A percentile compares a stretch with the other conserved stretches of the same genome.
Conservation (phyloP, 306 rosid genomes). For the Acacia melanoxylon region DNA sequence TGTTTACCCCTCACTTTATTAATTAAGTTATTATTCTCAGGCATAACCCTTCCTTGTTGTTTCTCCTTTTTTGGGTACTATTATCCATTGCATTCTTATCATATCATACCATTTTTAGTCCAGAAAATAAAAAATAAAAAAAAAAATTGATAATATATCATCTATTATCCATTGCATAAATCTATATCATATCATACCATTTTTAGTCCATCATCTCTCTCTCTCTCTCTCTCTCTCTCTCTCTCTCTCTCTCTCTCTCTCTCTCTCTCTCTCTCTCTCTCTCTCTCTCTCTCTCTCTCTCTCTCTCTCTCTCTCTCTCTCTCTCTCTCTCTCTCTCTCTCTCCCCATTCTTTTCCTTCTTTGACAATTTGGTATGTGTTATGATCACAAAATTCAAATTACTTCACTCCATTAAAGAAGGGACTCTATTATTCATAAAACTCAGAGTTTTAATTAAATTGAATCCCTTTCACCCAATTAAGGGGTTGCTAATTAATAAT, state of each 20-base stretch:
- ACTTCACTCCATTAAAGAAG: neutral
- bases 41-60: neutral
- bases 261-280: neutral
- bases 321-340: fast-evolving
- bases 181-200: neutral
- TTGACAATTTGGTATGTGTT: neutral
- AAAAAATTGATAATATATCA: no score
- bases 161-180: neutral
- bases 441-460: neutral
- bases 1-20: neutral
- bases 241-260: neutral
- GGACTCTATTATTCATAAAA: neutral
- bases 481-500: no score
- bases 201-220: neutral
- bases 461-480: neutral
- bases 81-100: neutral
- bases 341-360: neutral
- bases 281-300: neutral
- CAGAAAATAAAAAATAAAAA: no score
- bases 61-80: neutral
- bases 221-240: neutral
- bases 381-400: neutral
- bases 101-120: no score
- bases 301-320: neutral
- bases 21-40: neutral